Base-by-base conservation (phyloP, 2,329 filamentous ascomycete genomes). In the Didymella sp. region DNA sequence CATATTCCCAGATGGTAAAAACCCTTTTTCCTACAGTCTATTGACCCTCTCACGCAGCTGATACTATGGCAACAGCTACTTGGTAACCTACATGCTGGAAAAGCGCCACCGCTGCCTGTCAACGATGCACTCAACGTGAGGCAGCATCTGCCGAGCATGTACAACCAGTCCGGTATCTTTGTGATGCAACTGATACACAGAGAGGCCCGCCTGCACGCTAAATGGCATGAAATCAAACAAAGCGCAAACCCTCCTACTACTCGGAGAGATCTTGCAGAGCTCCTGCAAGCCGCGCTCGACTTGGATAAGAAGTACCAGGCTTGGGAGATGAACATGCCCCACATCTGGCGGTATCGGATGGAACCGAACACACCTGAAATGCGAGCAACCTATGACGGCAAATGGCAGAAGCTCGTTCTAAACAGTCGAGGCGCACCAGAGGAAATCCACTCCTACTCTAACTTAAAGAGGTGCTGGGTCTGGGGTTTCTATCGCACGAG, bases 401-500 rank as follows among this genome's bases (percentile, higher is more conserved):
- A 61, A 19, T 73, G 66, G 66, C 61, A 64, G 38, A 58, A 62
- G 19, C 59, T 73, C 2, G 30, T 74, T 2, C 42, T 73, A 1
- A 44, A 25, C 3, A 62, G 62, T 31, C 56, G 54, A 1, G 72
- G 71, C 11, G 69, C 69, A 6, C 71, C 72, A 0, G 38, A 59
- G 15, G 66, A 72, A 33, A 69, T 74, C 11, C 69, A 72, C 43
- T 54, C 57, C 1, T 71, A 72, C 45, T 38, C 58, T 0, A 65
- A 54, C 8, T 38, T 73, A 8, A 71, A 68, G 40, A 50, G 48
- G 42, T 65, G 61, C 22, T 73, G 67, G 63, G 58, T 69, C 0
- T 73, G 70, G 69, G 64, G 60, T 13, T 73, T 70, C 56, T 73
- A 67, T 48, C 67, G 70, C n/a, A 71, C 68, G 1, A 66, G 54